Conservation (phyloP, 768 basidiomycete genomes). For the Gymnopilus dilepis region DNA sequence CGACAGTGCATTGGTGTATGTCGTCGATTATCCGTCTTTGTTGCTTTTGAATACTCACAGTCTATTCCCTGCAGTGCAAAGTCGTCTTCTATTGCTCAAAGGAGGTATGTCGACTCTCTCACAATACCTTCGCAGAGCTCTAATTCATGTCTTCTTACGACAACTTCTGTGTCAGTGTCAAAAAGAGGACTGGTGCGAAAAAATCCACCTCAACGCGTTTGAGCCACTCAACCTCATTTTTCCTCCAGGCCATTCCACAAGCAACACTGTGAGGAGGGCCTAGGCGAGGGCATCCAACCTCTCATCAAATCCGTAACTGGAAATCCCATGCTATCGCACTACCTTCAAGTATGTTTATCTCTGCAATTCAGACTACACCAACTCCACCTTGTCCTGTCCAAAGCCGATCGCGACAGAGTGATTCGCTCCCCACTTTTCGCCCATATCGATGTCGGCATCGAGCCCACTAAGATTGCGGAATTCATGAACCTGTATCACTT, state of each 20-base stretch:
- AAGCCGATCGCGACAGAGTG: conserved; percentile 9
- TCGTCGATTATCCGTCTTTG: neutral
- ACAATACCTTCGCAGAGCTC: too few species aligned
- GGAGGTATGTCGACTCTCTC: conserved; percentile 3
- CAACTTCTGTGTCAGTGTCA: conserved; percentile 17
- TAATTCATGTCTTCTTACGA: neutral
- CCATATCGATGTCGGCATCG: conserved; percentile 28
- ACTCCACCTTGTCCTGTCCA: neutral
- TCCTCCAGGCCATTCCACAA: conserved; percentile 22
- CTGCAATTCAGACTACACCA: conserved; percentile 19
- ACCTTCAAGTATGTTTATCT: conserved; percentile 21
- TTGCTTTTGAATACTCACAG: neutral
- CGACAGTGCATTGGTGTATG: conserved; percentile 18
- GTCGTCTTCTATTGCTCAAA: conserved; percentile 21
- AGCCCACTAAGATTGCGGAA: conserved; percentile 24
- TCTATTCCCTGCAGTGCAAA: conserved; percentile 15
- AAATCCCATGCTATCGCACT: conserved; percentile 26
- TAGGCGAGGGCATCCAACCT: conserved; percentile 19
- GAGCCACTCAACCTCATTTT: too few species aligned
- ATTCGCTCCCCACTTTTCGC: conserved; percentile 16
- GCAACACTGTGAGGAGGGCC: conserved; percentile 13
- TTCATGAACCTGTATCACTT: conserved; percentile 28
- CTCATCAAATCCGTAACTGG: conserved; percentile 23
- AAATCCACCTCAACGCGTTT: neutral
- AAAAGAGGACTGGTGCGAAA: conserved; percentile 19